These are phyloP conservation scores for Panellus pusillus DNA, from an alignment of 768 basidiomycete genomes.

Conservation along the genomic window DNA sequence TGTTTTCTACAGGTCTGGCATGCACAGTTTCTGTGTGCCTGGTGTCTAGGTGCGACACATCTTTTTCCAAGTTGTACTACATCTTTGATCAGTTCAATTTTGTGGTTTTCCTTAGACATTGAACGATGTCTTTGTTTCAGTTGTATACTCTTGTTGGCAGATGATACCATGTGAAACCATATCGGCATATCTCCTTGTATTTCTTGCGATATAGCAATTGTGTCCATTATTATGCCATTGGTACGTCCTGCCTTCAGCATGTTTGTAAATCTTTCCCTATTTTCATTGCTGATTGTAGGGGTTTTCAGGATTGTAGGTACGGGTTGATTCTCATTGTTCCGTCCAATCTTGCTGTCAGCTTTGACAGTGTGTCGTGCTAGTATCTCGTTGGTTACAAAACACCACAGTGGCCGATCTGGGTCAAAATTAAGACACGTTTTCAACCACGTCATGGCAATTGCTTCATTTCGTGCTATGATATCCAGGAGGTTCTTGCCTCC, in stretches of 20 bases:
- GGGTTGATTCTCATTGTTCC: neutral
- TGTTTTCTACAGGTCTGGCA: conserved; percentile 1
- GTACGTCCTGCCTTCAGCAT: conserved; percentile 1
- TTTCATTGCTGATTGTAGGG: neutral
- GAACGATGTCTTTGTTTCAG: neutral
- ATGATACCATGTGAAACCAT: conserved; percentile 6
- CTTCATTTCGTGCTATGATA: conserved; percentile 26
- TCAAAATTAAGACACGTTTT: neutral
- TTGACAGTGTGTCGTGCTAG: neutral
- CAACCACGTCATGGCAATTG: conserved; percentile 18
- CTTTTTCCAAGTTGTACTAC: neutral
- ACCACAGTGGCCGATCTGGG: neutral
- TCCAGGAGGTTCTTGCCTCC: conserved; percentile 29
- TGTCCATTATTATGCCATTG: neutral
- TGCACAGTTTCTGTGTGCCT: neutral
- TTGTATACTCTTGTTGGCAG: neutral
- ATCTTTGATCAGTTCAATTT: neutral
- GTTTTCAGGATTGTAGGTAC: conserved; percentile 8
- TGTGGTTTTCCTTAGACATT: conserved; percentile 10
- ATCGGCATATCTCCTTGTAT: conserved; percentile 1
- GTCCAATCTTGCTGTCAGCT: neutral
- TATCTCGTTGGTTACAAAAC: neutral
- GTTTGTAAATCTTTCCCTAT: neutral
- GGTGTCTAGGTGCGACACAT: neutral
- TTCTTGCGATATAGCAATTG: neutral